phyloP scores from a whole-genome alignment of 176 grass and related monocot genomes.

The Raddia distichophylla region DNA sequence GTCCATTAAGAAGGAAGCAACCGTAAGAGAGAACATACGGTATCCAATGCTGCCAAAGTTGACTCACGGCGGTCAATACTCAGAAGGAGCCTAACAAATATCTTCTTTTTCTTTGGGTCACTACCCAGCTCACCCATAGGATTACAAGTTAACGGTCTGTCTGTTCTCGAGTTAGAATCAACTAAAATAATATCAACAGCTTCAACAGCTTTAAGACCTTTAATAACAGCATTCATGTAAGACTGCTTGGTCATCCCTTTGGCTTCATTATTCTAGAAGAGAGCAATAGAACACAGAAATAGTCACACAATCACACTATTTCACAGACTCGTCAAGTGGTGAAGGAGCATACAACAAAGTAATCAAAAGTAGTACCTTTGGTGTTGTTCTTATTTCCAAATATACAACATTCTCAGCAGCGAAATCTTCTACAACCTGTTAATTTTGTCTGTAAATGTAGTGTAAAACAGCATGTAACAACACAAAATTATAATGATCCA shows the following conservation, averaged over 20 bases:
- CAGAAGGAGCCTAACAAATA: conserved; percentile 78
- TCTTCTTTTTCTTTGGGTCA: conserved; percentile 61
- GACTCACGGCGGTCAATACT: conserved; percentile 90
- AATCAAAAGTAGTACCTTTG: conserved; percentile 62
- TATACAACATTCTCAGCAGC: conserved; percentile 93
- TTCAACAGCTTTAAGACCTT: conserved; percentile 73
- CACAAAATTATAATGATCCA: background rate
- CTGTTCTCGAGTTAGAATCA: conserved; percentile 45
- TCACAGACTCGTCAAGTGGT: background rate
- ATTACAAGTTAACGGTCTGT: conserved; percentile 27
- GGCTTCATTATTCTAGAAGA: conserved; percentile 74
- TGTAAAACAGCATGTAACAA: background rate
- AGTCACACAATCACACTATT: conserved; percentile 1
- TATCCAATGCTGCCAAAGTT: conserved; percentile 79
- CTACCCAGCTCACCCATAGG: conserved; percentile 23
- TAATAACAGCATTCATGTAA: conserved; percentile 92
- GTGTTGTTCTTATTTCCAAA: conserved; percentile 94
- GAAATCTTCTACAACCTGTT: conserved; percentile 90
- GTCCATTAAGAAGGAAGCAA: too few relatives aligned
- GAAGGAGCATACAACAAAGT: background rate
- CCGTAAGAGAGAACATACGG: conserved; percentile 47
- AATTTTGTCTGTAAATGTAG: conserved; percentile 19
- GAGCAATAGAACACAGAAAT: conserved; percentile 20
- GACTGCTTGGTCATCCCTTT: conserved; percentile 98
- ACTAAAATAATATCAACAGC: conserved; percentile 65